Conservation (phyloP, 164 flowering plant genomes). For the Euptelea pleiosperma region DNA sequence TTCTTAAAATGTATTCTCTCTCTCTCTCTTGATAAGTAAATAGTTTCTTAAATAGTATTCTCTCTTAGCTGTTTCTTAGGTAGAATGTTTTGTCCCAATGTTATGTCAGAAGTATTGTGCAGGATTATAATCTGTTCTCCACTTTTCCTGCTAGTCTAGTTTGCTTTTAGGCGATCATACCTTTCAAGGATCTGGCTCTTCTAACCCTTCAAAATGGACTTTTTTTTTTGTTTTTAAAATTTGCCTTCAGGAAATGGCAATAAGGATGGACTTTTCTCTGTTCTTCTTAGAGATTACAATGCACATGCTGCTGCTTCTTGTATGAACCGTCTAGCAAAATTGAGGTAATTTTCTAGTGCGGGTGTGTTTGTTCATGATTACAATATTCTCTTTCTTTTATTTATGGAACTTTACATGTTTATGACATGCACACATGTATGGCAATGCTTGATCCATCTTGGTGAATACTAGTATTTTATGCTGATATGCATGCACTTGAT, state of each 20-base stretch:
- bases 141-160: neutral
- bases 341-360: slow-evolving; percentile 61
- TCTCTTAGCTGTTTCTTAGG: too few species aligned
- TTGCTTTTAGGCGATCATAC: neutral
- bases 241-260: slow-evolving; percentile 81
- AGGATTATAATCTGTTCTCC: too few species aligned
- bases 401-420: too few species aligned
- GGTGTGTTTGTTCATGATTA: neutral
- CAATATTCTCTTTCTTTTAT: too few species aligned
- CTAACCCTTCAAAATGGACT: neutral
- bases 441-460: too few species aligned
- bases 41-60: neutral
- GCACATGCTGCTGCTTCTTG: slow-evolving; percentile 91
- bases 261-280: slow-evolving; percentile 87
- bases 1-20: too few species aligned
- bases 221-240: neutral
- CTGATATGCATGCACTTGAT: too few species aligned
- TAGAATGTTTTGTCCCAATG: too few species aligned
- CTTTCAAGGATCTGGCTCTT: neutral
- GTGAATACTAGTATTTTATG: too few species aligned
- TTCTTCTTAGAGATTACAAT: slow-evolving; percentile 85
- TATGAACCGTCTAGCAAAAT: slow-evolving; percentile 93
- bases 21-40: too few species aligned
- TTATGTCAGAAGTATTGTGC: too few species aligned
- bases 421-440: too few species aligned